Evolutionary conservation across 768 basidiomycete genomes (phyloP).

Genomic region (Cubamyces sp.): DNA sequence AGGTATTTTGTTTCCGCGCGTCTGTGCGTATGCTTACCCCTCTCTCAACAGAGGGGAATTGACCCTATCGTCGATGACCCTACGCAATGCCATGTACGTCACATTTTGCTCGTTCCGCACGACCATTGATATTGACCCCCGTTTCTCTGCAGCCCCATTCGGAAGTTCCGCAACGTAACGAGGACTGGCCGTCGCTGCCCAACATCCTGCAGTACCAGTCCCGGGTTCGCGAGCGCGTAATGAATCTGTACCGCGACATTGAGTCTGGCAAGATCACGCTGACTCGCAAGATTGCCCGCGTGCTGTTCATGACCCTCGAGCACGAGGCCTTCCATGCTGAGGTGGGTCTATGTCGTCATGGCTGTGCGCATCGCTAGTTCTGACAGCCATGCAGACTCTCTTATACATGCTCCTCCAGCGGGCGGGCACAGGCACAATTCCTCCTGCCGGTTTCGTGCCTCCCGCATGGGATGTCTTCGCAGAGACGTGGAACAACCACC

Average conservation of each 20-base stretch:
- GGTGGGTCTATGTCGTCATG: constrained; percentile 36
- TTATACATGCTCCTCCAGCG: constrained; percentile 93
- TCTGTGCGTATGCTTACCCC: neutral
- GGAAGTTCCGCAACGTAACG: constrained; percentile 74
- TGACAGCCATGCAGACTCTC: constrained; percentile 56
- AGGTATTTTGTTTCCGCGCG: neutral
- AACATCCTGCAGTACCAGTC: constrained; percentile 77
- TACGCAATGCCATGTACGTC: constrained; percentile 76
- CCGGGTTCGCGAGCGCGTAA: constrained; percentile 76
- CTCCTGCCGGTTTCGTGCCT: constrained; percentile 72
- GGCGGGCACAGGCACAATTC: constrained; percentile 74
- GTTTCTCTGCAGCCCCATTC: constrained; percentile 71
- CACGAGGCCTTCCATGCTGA: constrained; percentile 91
- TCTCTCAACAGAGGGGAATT: constrained; percentile 76
- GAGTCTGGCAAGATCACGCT: constrained; percentile 51
- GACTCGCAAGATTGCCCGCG: constrained; percentile 71
- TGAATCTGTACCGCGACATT: constrained; percentile 73
- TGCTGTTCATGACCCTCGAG: constrained; percentile 89
- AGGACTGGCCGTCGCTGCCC: constrained; percentile 83
- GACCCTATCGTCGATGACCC: constrained; percentile 95
- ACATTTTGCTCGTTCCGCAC: neutral
- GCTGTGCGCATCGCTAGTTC: neutral
- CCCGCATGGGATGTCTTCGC: constrained; percentile 74
- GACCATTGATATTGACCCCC: neutral
- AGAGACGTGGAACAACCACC: constrained; percentile 50